Conservation (phyloP, 441 rosid genomes). For the Brassica balearica region DNA sequence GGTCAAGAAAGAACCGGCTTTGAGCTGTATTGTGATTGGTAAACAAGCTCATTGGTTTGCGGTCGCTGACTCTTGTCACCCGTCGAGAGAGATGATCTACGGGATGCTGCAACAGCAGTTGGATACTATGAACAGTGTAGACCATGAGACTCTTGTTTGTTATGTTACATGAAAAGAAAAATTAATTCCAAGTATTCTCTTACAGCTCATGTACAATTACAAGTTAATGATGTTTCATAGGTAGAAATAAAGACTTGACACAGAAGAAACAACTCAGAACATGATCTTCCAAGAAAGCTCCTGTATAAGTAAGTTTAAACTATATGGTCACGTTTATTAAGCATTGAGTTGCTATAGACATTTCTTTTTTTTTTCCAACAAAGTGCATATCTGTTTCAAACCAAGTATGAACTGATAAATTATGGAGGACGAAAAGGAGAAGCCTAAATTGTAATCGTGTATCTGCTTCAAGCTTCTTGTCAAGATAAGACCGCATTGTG, state of each 20-base stretch:
- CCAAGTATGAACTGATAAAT: neutral
- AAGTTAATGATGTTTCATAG: neutral
- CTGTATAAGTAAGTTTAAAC: neutral
- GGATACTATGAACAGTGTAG: constrained; percentile 36
- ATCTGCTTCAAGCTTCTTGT: no score
- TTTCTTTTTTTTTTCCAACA: neutral
- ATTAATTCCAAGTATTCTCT: no score
- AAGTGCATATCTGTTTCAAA: no score
- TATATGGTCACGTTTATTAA: neutral
- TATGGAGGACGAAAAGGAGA: no score
- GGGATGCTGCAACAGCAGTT: constrained; percentile 36
- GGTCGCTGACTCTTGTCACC: constrained; percentile 42
- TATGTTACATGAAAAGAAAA: constrained; percentile 15
- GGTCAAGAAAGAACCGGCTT: constrained; percentile 54
- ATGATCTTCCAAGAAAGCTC: neutral
- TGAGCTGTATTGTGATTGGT: constrained; percentile 49
- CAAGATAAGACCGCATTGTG: no score
- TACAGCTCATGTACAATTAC: constrained; percentile 28
- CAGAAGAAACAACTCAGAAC: neutral
- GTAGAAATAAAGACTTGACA: neutral
- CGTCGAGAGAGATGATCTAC: constrained; percentile 37
- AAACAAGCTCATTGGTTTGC: constrained; percentile 39
- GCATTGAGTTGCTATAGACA: neutral
- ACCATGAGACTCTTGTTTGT: constrained; percentile 26
- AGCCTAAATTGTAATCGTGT: no score